A percentile compares a stretch with the other conserved stretches of the same genome.
phyloP scores from a whole-genome alignment of 495 filamentous ascomycete species.

The Penicillium parvum region DNA sequence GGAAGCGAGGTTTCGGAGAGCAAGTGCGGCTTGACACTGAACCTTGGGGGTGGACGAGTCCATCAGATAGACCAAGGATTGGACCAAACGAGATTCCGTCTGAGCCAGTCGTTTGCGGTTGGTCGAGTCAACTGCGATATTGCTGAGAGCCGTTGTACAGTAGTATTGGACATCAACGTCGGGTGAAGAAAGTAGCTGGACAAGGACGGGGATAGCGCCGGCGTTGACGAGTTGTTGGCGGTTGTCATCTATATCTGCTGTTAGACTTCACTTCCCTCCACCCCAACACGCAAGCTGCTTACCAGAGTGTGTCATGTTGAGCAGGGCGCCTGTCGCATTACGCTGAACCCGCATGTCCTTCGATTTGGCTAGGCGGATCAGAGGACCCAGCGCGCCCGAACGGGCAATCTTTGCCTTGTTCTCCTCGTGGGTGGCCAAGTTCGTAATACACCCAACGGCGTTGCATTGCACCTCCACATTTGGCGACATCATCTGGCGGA shows the following conservation, averaged over 20 bases:
- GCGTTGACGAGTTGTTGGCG: slow-evolving; percentile 95
- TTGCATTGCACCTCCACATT: slow-evolving; percentile 99
- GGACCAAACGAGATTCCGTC: slow-evolving; percentile 82
- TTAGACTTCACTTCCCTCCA: neutral
- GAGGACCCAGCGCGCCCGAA: slow-evolving; percentile 83
- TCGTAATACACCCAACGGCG: slow-evolving; percentile 97
- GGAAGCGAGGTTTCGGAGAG: slow-evolving; percentile 90
- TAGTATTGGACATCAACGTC: slow-evolving; percentile 99
- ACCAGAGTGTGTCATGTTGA: slow-evolving; percentile 99
- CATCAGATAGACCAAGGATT: slow-evolving; percentile 92
- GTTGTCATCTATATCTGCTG: slow-evolving; percentile 72
- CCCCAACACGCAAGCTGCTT: slow-evolving; percentile 18
- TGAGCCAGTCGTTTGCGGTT: slow-evolving; percentile 89
- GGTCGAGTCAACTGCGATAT: slow-evolving; percentile 90
- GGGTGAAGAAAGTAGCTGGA: slow-evolving; percentile 82
- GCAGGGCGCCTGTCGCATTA: slow-evolving; percentile 90
- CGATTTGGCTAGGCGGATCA: slow-evolving; percentile 90
- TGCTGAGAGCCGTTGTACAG: slow-evolving; percentile 96
- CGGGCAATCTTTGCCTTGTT: slow-evolving; percentile 98
- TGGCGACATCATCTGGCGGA: slow-evolving; percentile 97
- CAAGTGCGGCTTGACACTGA: slow-evolving; percentile 93
- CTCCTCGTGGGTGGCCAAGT: slow-evolving; percentile 95
- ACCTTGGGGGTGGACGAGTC: slow-evolving; percentile 96
- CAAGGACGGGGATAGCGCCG: slow-evolving; percentile 92
- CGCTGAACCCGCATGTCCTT: slow-evolving; percentile 98